Evolutionary conservation across 805 yeast species (phyloP).

Genomic region (Metschnikowia lunata): DNA sequence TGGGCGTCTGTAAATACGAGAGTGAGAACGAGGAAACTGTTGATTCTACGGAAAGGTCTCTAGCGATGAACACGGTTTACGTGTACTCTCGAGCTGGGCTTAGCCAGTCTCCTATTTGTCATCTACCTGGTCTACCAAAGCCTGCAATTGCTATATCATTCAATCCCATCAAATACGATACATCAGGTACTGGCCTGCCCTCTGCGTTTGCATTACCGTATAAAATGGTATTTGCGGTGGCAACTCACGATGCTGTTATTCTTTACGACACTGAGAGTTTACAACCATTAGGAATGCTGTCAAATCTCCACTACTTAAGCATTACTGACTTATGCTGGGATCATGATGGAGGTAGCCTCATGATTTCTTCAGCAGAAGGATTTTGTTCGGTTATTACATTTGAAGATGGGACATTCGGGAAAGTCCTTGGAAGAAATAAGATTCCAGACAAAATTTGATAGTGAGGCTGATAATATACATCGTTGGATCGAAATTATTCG

Average conservation of each 20-base stretch:
- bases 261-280: slow-evolving; percentile 74
- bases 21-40: slow-evolving; percentile 5
- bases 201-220: slow-evolving; percentile 60
- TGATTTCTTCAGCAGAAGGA: slow-evolving; percentile 88
- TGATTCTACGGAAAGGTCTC: slow-evolving; percentile 5
- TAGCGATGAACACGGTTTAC: slow-evolving; percentile 61
- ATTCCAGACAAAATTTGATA: too few relatives aligned
- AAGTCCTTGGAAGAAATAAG: too few relatives aligned
- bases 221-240: slow-evolving; percentile 85
- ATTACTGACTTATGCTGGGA: slow-evolving; percentile 89
- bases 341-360: slow-evolving; percentile 61
- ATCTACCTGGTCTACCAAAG: slow-evolving; percentile 71
- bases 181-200: neutral
- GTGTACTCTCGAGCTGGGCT: slow-evolving; percentile 72
- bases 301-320: slow-evolving; percentile 82
- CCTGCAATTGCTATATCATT: slow-evolving; percentile 84
- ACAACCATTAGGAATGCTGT: slow-evolving; percentile 66
- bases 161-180: slow-evolving; percentile 56
- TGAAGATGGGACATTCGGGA: slow-evolving; percentile 17
- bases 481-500: too few relatives aligned
- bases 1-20: slow-evolving; percentile 50
- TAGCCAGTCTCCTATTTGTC: slow-evolving; percentile 66
- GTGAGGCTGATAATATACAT: too few relatives aligned
- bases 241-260: slow-evolving; percentile 80
- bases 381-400: slow-evolving; percentile 71